Percentiles rank a stretch among this genome's conserved stretches.
phyloP scores from a whole-genome alignment of 805 yeast genomes.

The Candida boleticola region DNA sequence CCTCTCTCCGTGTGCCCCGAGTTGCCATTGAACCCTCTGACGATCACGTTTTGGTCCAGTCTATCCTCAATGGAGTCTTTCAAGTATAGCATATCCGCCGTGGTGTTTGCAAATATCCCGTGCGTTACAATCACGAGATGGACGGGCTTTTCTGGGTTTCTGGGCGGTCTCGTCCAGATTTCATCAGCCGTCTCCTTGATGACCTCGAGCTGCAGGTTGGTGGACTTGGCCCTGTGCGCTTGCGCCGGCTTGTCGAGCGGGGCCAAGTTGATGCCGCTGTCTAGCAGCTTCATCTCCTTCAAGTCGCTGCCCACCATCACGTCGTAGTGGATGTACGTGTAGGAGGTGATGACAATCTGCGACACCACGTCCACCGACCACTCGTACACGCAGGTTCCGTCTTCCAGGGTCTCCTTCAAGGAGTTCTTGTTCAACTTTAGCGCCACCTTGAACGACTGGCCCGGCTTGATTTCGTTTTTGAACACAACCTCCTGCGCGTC shows the following conservation, averaged over 20 bases:
- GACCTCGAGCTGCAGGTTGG: constrained; percentile 16
- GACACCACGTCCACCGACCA: constrained; percentile 43
- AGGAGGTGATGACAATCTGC: constrained; percentile 37
- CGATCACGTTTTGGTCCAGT: constrained; percentile 31
- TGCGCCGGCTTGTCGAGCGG: constrained; percentile 9
- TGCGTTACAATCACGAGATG: constrained; percentile 44
- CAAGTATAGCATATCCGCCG: constrained; percentile 44
- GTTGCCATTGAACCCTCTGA: constrained; percentile 38
- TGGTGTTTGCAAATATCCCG: constrained; percentile 42
- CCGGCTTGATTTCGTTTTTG: constrained; percentile 58
- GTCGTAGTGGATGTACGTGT: constrained; percentile 30
- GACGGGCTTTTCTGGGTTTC: constrained; percentile 26
- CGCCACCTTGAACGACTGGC: constrained; percentile 60
- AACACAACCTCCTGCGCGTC: constrained; percentile 32
- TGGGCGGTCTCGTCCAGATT: constrained; percentile 32
- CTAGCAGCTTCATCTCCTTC: constrained; percentile 29
- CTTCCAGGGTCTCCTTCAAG: constrained; percentile 10
- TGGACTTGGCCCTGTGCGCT: background rate
- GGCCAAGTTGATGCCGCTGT: constrained; percentile 16
- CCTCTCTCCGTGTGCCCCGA: constrained; percentile 45
- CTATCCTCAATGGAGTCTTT: constrained; percentile 30
- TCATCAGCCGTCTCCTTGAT: constrained; percentile 25
- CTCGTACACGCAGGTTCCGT: constrained; percentile 17
- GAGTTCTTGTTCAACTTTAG: constrained; percentile 51
- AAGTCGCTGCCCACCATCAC: constrained; percentile 38